Conservation (phyloP, 2,329 filamentous ascomycete species). For the Cladosporium sp. region DNA sequence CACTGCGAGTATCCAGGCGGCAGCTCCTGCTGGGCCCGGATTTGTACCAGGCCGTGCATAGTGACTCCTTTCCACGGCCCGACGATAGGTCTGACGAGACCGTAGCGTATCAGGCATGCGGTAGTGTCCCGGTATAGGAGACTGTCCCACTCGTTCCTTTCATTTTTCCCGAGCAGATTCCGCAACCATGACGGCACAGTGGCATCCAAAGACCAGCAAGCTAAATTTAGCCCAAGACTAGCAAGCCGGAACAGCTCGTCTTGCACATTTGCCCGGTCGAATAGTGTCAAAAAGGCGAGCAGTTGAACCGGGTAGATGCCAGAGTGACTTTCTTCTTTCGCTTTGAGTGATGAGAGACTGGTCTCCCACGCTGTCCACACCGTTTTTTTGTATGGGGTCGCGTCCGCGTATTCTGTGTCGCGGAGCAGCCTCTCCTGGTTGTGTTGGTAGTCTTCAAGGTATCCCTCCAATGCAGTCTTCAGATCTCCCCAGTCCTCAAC, state of each 20-base stretch:
- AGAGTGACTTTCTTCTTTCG: not conserved
- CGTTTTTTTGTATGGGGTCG: not conserved
- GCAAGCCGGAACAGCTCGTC: constrained; percentile 2
- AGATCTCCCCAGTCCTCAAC: not conserved
- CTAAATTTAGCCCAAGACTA: not conserved
- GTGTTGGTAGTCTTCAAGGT: not conserved
- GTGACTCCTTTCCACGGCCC: not conserved
- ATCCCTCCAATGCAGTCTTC: not conserved
- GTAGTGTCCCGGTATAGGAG: not conserved
- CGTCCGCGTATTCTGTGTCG: not conserved
- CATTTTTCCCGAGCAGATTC: not conserved
- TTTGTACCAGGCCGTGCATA: constrained; percentile 9
- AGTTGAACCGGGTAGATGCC: not conserved
- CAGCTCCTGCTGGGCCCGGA: not conserved
- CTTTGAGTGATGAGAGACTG: not conserved
- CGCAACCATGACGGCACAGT: not conserved
- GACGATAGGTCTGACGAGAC: not conserved
- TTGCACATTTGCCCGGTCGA: not conserved
- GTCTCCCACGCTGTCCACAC: constrained; percentile 10
- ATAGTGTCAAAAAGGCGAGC: not conserved
- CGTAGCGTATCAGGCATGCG: not conserved
- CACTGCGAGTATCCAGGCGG: not conserved
- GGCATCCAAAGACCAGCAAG: not conserved
- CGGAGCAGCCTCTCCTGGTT: not conserved
- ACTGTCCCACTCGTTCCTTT: not conserved